Percentiles rank a stretch among this genome's conserved stretches.
Conservation (phyloP, 768 basidiomycete species). For the Podaxis sp. region DNA sequence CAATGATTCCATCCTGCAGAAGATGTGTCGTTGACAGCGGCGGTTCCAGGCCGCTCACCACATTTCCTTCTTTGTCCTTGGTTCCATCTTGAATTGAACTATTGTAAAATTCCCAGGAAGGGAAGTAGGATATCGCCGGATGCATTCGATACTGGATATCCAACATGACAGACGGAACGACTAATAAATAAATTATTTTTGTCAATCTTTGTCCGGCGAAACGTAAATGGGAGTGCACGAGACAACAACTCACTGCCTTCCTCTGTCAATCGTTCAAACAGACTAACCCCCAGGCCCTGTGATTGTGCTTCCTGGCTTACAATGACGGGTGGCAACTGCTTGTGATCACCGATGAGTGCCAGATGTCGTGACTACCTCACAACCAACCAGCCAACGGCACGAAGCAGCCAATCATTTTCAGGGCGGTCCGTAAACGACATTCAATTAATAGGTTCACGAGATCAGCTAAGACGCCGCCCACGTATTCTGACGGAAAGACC, state of each 20-base stretch:
- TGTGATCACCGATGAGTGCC: conserved; percentile 94
- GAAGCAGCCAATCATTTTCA: neutral
- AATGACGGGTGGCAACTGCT: conserved; percentile 90
- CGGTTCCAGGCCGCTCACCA: conserved; percentile 53
- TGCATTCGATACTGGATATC: conserved; percentile 98
- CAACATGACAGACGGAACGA: conserved; percentile 87
- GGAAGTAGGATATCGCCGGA: conserved; percentile 85
- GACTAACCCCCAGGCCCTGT: conserved; percentile 72
- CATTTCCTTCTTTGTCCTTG: conserved; percentile 47
- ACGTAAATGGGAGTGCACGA: conserved; percentile 12
- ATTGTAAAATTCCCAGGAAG: conserved; percentile 81
- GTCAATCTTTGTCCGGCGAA: conserved; percentile 7
- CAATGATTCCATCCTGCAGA: conserved; percentile 31
- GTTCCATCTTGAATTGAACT: conserved; percentile 73
- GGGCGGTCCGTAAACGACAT: neutral
- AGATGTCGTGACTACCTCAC: conserved; percentile 68
- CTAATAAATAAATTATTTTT: conserved; percentile 31
- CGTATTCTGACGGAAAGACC: conserved; percentile 2
- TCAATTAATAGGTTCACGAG: neutral
- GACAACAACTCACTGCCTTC: conserved; percentile 65
- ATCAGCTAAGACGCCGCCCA: conserved; percentile 7
- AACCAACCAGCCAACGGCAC: conserved; percentile 7
- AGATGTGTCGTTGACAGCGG: conserved; percentile 51
- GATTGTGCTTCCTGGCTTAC: conserved; percentile 70
- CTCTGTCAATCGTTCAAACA: conserved; percentile 89